Base-by-base conservation (phyloP, 2,329 filamentous ascomycete species). In the Verticillium nubilum region DNA sequence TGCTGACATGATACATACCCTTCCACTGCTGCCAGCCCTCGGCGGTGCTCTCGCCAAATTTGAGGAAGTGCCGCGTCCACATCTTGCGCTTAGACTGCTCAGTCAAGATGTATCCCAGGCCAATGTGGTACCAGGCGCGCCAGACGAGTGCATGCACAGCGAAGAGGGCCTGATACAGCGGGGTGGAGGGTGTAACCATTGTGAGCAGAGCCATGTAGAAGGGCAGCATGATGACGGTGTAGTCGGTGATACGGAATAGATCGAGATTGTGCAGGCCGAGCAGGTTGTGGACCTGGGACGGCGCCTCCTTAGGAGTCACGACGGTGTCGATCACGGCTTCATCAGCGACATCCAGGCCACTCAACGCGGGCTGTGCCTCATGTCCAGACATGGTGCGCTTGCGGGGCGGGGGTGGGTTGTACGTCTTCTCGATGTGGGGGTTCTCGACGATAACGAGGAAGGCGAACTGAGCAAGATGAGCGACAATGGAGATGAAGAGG, bases 21-120 rank as follows among this genome's bases (percentile, higher is more conserved):
- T 97, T 98, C 95, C 95, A 99, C 72, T 99, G 94, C 59, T 89
- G 87, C 95, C 95, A 99, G 4, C 94, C 94, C 74, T 98, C 95
- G 62, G 89, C 88, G 3, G 88, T 88, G 62, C 85, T 92, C 72
- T 98, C 95, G 62, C 95, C 95, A 69, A 89, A 97, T 73, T 99
- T 99, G 76, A 99, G 85, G 71, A 98, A 99, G 77, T 99, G 95
- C 27, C 95, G 87, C 17, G 94, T 98, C 92, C 95, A 98, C 73
- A 90, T 87, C 78, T 98, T 98, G 74, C 88, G 86, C 68, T 89
- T 88, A 23, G 94, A 97, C 74, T 99, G 95, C 59, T 85, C 83
- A 67, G 91, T 87, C 54, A 99, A 83, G 61, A 98, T 87, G 67
- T 91, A 83, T 52, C 94, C 95, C 27, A 99, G 84, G 26, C 95